These are phyloP conservation scores for Penicillium freii DNA, from an alignment of 2,329 filamentous ascomycete genomes.

Conservation along the genomic window DNA sequence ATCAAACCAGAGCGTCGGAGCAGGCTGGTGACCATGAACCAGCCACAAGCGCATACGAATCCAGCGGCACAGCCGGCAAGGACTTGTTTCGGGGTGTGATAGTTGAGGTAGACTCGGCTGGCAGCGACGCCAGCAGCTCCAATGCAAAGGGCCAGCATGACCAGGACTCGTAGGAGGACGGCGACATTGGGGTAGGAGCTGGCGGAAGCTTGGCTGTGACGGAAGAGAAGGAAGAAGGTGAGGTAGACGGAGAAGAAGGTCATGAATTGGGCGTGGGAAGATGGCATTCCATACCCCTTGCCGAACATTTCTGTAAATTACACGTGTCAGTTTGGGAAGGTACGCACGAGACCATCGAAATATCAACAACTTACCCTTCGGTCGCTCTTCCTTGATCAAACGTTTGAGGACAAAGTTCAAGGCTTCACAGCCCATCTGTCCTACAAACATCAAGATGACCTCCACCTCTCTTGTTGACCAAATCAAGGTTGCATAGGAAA, in stretches of 20 bases:
- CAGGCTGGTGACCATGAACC: slow-evolving; percentile 72
- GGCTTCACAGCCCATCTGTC: slow-evolving; percentile 87
- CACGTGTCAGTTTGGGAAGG: slow-evolving; percentile 1
- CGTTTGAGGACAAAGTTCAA: slow-evolving; percentile 89
- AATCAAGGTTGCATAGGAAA: slow-evolving; percentile 85
- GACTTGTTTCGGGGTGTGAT: slow-evolving; percentile 87
- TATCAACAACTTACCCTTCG: slow-evolving; percentile 59
- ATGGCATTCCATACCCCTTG: slow-evolving; percentile 97
- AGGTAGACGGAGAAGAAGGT: slow-evolving; percentile 86
- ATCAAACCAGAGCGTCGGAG: slow-evolving; percentile 68
- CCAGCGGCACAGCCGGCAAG: slow-evolving; percentile 74
- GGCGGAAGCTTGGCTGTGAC: slow-evolving; percentile 62
- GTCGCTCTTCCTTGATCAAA: slow-evolving; percentile 86
- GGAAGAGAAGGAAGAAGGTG: slow-evolving; percentile 76
- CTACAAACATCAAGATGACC: slow-evolving; percentile 82
- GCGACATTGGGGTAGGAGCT: slow-evolving; percentile 44
- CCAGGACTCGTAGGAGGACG: slow-evolving; percentile 55
- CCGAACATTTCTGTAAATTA: slow-evolving; percentile 62
- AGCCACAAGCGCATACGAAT: slow-evolving; percentile 65
- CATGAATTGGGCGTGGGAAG: slow-evolving; percentile 92
- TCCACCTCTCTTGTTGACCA: slow-evolving; percentile 91
- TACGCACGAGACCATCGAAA: neutral
- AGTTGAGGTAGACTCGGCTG: slow-evolving; percentile 86
- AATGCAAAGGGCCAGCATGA: slow-evolving; percentile 58
- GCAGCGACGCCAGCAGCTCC: slow-evolving; percentile 69